Evolutionary conservation across 306 rosid genomes (phyloP).

Genomic region (Malus domestica): ASM211411v1 NC_041795.1:35734501-35735000

Average conservation of each 20-base stretch:
- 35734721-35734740: fast-evolving
- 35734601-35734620: too few species aligned
- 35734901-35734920: background rate
- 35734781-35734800: background rate
- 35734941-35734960: constrained; percentile 4
- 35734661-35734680: too few species aligned
- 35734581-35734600: background rate
- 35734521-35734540: constrained; percentile 3
- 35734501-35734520: constrained; percentile 21
- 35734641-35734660: too few species aligned
- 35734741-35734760: too few species aligned
- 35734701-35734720: too few species aligned
- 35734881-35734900: background rate
- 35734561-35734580: constrained; percentile 33
- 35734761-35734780: fast-evolving
- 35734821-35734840: background rate
- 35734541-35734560: constrained; percentile 17
- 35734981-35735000: constrained; percentile 28
- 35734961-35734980: constrained; percentile 31
- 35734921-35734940: background rate
- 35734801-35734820: background rate
- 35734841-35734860: background rate
- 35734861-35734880: background rate
- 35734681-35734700: fast-evolving
- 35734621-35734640: too few species aligned